Evolutionary conservation across 2,329 filamentous ascomycete species (phyloP).

Genomic region (Lojkania enalia): DNA sequence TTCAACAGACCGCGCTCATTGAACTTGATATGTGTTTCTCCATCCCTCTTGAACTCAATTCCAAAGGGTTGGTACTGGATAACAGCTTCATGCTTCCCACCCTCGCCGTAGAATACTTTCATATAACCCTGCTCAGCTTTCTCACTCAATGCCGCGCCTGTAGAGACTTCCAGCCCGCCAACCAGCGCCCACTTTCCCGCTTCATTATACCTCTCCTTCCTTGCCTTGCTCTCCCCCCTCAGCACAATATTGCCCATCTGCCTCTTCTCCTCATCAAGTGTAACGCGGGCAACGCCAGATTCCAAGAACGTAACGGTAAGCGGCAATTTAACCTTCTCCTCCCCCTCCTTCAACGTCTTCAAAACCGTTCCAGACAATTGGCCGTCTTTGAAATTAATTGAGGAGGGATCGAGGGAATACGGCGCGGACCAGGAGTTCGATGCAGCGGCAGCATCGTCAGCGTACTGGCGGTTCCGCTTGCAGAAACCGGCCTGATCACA

Average conservation of each 20-base stretch:
- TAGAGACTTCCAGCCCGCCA: conserved; percentile 74
- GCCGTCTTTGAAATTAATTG: conserved; percentile 76
- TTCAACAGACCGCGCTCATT: conserved; percentile 92
- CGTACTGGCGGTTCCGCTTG: conserved; percentile 88
- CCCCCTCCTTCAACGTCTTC: conserved; percentile 70
- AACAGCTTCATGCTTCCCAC: conserved; percentile 75
- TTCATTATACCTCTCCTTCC: conserved; percentile 95
- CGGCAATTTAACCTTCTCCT: conserved; percentile 76
- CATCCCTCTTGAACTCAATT: conserved; percentile 85
- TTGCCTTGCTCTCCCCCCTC: conserved; percentile 77
- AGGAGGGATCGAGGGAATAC: conserved; percentile 73
- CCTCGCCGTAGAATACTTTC: conserved; percentile 75
- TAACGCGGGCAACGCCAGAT: conserved; percentile 84
- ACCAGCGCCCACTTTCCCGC: conserved; percentile 84
- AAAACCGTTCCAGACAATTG: conserved; percentile 78
- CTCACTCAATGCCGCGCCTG: conserved; percentile 67
- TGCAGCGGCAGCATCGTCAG: conserved; percentile 72
- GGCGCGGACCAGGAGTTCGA: conserved; percentile 76
- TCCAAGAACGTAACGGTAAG: conserved; percentile 86
- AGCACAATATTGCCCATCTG: conserved; percentile 87
- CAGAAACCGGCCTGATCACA: conserved; percentile 97
- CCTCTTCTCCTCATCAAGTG: conserved; percentile 87
- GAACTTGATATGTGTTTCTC: conserved; percentile 78
- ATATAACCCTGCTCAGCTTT: conserved; percentile 70
- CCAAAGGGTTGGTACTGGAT: conserved; percentile 82